These are phyloP conservation scores for Ganoderma lingzhi DNA, from an alignment of 1,284 basidiomycete genomes.

Conservation along the genomic window DNA sequence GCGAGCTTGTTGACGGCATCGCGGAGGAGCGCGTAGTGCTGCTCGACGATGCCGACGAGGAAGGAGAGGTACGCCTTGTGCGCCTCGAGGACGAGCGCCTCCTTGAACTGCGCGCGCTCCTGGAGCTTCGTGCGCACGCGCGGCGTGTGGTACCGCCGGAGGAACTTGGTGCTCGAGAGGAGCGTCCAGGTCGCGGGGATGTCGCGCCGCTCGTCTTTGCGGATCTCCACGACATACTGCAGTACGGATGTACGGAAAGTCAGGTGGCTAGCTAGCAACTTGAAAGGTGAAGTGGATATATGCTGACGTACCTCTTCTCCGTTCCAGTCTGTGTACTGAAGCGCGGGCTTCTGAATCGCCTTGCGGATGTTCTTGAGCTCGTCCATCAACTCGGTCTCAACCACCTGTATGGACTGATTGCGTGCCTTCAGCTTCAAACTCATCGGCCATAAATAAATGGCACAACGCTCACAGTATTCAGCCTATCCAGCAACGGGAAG, in stretches of 20 bases:
- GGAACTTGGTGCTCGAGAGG: constrained; percentile 81
- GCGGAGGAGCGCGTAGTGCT: constrained; percentile 76
- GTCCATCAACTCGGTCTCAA: constrained; percentile 78
- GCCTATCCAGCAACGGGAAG: constrained; percentile 71
- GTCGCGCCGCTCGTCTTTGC: constrained; percentile 70
- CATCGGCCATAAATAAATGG: background rate
- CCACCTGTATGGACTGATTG: constrained; percentile 60
- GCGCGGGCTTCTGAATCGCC: constrained; percentile 73
- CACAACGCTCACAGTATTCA: constrained; percentile 47
- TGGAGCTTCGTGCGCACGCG: constrained; percentile 71
- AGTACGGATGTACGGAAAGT: background rate
- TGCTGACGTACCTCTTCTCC: constrained; percentile 71
- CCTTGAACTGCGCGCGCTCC: constrained; percentile 81
- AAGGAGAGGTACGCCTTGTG: constrained; percentile 75
- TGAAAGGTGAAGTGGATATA: background rate
- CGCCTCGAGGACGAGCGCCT: constrained; percentile 76
- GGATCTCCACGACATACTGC: constrained; percentile 83
- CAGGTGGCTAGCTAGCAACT: background rate
- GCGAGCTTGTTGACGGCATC: constrained; percentile 83
- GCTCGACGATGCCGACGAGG: constrained; percentile 70
- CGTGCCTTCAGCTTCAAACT: background rate
- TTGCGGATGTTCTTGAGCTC: constrained; percentile 83
- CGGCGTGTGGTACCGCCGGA: constrained; percentile 87
- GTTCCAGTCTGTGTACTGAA: constrained; percentile 77
- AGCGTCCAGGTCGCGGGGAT: constrained; percentile 86